phyloP scores from a whole-genome alignment of 805 yeast species.

The Yarrowia sp. region DNA sequence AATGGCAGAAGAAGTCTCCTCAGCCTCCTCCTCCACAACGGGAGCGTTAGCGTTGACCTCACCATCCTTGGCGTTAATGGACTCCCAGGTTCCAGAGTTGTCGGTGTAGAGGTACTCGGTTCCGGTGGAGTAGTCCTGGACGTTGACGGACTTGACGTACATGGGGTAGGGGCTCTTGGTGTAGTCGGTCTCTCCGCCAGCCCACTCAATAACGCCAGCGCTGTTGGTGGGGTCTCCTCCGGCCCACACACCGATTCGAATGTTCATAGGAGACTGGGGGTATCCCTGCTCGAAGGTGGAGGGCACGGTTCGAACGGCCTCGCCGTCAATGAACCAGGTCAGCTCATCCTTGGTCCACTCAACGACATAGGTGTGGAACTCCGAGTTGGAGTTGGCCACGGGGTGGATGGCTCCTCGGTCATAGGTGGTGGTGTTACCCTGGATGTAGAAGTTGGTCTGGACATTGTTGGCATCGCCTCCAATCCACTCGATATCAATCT shows the following conservation, averaged over 20 bases:
- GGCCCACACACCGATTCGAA: constrained; percentile 65
- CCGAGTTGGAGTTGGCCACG: constrained; percentile 58
- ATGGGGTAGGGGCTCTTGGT: constrained; percentile 59
- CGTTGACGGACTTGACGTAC: constrained; percentile 64
- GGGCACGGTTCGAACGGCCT: constrained; percentile 65
- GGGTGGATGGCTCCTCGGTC: constrained; percentile 79
- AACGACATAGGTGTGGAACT: constrained; percentile 77
- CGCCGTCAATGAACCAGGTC: constrained; percentile 78
- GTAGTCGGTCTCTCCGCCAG: constrained; percentile 68
- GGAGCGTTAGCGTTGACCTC: constrained; percentile 49
- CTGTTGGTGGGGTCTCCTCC: constrained; percentile 59
- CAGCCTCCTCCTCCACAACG: background rate
- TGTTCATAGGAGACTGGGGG: constrained; percentile 86
- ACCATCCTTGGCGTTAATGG: constrained; percentile 55
- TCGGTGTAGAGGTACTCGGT: constrained; percentile 54
- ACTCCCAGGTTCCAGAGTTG: constrained; percentile 52
- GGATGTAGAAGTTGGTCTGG: constrained; percentile 76
- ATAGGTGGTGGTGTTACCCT: constrained; percentile 78
- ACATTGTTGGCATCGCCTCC: constrained; percentile 79
- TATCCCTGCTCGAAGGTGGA: constrained; percentile 69
- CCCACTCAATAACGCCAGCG: constrained; percentile 73
- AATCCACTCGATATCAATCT: constrained; percentile 86
- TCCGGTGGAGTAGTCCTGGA: constrained; percentile 63
- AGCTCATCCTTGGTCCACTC: constrained; percentile 78
- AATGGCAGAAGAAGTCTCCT: background rate